Percentiles rank a stretch among this genome's conserved stretches.
phyloP scores from a whole-genome alignment of 1,284 basidiomycete genomes.

The Calocybe gambosa region DNA sequence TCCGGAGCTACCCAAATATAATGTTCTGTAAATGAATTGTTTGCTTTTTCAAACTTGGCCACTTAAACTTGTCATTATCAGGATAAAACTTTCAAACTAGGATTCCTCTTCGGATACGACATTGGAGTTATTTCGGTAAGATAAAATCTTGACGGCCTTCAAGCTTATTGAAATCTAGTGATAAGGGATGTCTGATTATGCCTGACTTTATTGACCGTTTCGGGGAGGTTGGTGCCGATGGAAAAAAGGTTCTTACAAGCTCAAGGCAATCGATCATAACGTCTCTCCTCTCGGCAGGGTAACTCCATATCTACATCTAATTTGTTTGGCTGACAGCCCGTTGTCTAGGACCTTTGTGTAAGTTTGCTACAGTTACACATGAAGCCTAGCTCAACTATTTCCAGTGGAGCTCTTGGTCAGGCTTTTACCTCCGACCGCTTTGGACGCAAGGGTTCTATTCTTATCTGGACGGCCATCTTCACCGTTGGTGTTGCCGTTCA shows the following conservation, averaged over 20 bases:
- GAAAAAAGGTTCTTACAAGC: slow-evolving; percentile 48
- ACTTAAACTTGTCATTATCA: background rate
- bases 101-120: slow-evolving; percentile 64
- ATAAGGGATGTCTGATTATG: slow-evolving; percentile 75
- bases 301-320: slow-evolving; percentile 14
- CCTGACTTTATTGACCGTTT: slow-evolving; percentile 69
- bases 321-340: background rate
- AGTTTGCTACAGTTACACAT: slow-evolving; percentile 15
- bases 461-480: slow-evolving; percentile 74
- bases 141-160: background rate
- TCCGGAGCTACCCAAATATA: background rate
- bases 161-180: background rate
- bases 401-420: slow-evolving; percentile 63
- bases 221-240: slow-evolving; percentile 47
- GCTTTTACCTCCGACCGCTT: slow-evolving; percentile 73
- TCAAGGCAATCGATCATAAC: slow-evolving; percentile 73
- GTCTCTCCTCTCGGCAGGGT: slow-evolving; percentile 74
- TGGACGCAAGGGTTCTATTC: slow-evolving; percentile 66
- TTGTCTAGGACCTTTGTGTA: slow-evolving; percentile 57
- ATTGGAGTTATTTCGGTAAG: slow-evolving; percentile 58
- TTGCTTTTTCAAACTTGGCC: too few relatives aligned
- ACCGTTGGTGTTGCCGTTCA: slow-evolving; percentile 69
- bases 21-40: slow-evolving; percentile 10
- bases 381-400: slow-evolving; percentile 1
- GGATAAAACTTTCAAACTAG: slow-evolving; percentile 20